phyloP scores from a whole-genome alignment of 371 early-diverging fungal genomes.

The Chytridium lagenaria region DNA sequence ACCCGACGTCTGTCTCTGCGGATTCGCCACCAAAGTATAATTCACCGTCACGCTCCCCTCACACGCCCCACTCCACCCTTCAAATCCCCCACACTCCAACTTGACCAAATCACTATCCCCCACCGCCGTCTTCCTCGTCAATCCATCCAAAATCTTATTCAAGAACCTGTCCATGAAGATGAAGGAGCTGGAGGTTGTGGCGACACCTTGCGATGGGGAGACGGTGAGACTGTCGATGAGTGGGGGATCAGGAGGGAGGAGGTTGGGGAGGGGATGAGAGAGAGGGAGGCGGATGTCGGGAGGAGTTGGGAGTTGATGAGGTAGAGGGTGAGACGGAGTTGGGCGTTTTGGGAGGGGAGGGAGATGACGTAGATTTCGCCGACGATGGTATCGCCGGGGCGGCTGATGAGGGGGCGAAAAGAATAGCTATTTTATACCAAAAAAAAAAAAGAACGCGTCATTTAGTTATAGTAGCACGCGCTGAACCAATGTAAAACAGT shows the following conservation, averaged over 20 bases:
- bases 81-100: neutral
- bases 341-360: neutral
- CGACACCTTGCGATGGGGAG: neutral
- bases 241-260: neutral
- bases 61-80: neutral
- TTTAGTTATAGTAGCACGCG: too few species aligned
- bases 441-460: too few species aligned
- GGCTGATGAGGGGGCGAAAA: neutral
- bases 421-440: too few species aligned
- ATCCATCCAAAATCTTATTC: neutral
- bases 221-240: neutral
- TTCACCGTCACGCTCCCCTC: neutral
- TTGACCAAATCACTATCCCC: neutral
- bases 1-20: neutral
- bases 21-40: neutral
- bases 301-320: slow-evolving; percentile 1
- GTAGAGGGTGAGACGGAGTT: neutral
- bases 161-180: neutral
- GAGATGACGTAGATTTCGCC: neutral
- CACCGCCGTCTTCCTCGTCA: slow-evolving; percentile 4
- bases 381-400: slow-evolving; percentile 1
- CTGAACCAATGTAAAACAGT: too few species aligned
- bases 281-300: neutral
- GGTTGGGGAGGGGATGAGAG: neutral
- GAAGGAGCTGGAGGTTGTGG: neutral